A percentile compares a stretch with the other conserved stretches of the same genome.
These are phyloP conservation scores for Anaeramoeba flamelloides DNA, from an alignment of 78 protist species.

Conservation along the genomic window DNA sequence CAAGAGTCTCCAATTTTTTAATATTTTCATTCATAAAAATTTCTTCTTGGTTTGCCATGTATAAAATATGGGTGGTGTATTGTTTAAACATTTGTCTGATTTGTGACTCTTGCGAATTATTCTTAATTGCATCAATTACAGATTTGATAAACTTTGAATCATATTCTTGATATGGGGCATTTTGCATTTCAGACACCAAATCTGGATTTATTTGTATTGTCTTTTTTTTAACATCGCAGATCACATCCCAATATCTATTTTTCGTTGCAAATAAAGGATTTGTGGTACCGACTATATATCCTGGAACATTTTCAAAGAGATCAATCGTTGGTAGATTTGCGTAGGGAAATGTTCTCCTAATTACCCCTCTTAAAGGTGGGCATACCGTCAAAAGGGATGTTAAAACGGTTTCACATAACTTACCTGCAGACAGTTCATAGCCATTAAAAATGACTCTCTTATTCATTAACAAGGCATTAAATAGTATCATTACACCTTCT, in stretches of 20 bases:
- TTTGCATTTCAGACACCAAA: background rate
- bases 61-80: background rate
- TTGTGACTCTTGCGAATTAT: background rate
- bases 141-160: background rate
- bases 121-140: background rate
- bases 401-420: constrained; percentile 27
- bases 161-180: background rate
- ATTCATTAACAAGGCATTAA: constrained; percentile 48
- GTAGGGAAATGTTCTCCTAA: constrained; percentile 42
- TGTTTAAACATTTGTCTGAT: background rate
- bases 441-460: constrained; percentile 57
- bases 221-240: background rate
- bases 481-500: constrained; percentile 39
- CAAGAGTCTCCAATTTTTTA: background rate
- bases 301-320: constrained; percentile 1
- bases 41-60: background rate
- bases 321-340: constrained; percentile 37
- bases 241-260: background rate
- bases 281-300: background rate
- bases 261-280: background rate
- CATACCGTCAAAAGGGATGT: constrained; percentile 40
- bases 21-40: background rate
- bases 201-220: background rate
- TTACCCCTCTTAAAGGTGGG: constrained; percentile 46
- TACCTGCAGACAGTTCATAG: constrained; percentile 32